Conservation (phyloP, 768 basidiomycete species). For the Candolleomyces eurysporus region DNA sequence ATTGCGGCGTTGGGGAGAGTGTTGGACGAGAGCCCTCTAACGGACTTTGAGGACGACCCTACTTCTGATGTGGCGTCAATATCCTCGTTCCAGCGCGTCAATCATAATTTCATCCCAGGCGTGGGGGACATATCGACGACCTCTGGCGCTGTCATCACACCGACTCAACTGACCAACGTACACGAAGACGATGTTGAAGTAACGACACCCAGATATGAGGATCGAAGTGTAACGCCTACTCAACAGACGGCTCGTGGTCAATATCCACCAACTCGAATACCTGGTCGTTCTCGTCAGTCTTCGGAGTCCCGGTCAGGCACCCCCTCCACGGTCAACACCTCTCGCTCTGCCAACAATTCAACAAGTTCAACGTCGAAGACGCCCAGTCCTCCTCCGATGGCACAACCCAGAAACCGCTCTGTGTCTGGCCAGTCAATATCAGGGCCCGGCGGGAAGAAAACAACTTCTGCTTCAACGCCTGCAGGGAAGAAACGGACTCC, state of each 20-base stretch:
- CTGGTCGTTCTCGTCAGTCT: slow-evolving; percentile 37
- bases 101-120: slow-evolving; percentile 24
- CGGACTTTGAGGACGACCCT: slow-evolving; percentile 65
- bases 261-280: slow-evolving; percentile 38
- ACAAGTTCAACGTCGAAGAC: slow-evolving; percentile 25
- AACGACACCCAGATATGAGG: slow-evolving; percentile 20
- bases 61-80: slow-evolving; percentile 38
- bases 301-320: slow-evolving; percentile 48
- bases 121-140: slow-evolving; percentile 21
- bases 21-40: slow-evolving; percentile 71
- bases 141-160: slow-evolving; percentile 6
- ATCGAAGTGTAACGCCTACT: slow-evolving; percentile 40
- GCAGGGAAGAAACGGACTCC: slow-evolving; percentile 14
- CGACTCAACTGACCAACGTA: too few species aligned
- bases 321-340: slow-evolving; percentile 32
- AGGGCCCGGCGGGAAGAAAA: slow-evolving; percentile 24
- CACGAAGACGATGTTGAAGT: too few species aligned
- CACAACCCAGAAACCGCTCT: slow-evolving; percentile 18
- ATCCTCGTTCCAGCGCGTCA: slow-evolving; percentile 20
- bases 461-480: slow-evolving; percentile 27
- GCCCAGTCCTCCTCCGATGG: slow-evolving; percentile 26
- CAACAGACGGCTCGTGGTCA: slow-evolving; percentile 31
- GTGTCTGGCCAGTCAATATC: slow-evolving; percentile 29
- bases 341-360: slow-evolving; percentile 12
- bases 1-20: slow-evolving; percentile 50